These are phyloP conservation scores for Pyrenochaeta sp. DNA, from an alignment of 2,329 filamentous ascomycete genomes.

Conservation along the genomic window DNA sequence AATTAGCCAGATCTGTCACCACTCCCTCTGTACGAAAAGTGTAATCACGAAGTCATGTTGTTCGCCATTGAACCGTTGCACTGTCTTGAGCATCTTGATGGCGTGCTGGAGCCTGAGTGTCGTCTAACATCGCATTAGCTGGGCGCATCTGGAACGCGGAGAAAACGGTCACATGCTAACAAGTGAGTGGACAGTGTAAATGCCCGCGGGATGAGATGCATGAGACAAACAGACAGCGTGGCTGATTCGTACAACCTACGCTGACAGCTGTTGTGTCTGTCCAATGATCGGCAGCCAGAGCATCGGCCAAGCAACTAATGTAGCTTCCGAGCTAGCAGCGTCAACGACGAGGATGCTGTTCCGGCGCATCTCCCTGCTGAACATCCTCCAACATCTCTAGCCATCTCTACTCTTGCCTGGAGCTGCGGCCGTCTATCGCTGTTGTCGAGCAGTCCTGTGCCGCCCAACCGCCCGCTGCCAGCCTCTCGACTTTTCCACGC, in stretches of 20 bases:
- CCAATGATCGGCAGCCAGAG: conserved; percentile 23
- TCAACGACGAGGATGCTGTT: conserved; percentile 26
- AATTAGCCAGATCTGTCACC: conserved; percentile 7
- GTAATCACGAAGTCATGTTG: conserved; percentile 25
- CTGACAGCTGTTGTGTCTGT: conserved; percentile 31
- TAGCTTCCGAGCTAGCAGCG: conserved; percentile 20
- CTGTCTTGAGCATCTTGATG: neutral
- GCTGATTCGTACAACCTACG: conserved; percentile 19
- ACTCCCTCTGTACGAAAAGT: conserved; percentile 36
- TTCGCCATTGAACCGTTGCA: neutral
- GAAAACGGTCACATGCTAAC: conserved; percentile 21
- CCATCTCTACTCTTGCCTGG: conserved; percentile 7
- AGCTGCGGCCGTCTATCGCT: conserved; percentile 16
- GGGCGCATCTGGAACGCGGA: conserved; percentile 13
- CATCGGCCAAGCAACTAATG: conserved; percentile 20
- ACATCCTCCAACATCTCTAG: conserved; percentile 15
- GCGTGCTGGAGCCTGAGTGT: neutral
- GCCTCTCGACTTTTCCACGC: conserved; percentile 29
- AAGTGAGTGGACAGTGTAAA: conserved; percentile 10
- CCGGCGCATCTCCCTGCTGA: conserved; percentile 22
- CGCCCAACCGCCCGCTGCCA: conserved; percentile 23
- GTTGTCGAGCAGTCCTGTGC: conserved; percentile 6
- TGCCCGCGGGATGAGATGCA: conserved; percentile 14
- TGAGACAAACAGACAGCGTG: conserved; percentile 16
- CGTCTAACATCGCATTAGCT: neutral